Conservation (phyloP, 768 basidiomycete species). For the Coprinopsis sp. region DNA sequence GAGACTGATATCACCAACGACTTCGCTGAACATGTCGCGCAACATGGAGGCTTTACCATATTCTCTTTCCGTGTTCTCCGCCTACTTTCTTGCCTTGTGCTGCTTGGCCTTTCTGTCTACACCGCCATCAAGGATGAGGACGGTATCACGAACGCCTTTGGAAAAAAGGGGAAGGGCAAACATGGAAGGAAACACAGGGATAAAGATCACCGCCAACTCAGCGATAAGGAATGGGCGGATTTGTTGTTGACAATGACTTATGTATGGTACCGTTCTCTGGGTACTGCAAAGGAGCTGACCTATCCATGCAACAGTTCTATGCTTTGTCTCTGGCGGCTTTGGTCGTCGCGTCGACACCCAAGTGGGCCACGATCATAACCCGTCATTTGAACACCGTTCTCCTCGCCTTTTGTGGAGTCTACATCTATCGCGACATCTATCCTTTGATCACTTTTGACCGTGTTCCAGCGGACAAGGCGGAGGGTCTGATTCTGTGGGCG, state of each 20-base stretch:
- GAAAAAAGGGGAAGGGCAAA: slow-evolving; percentile 25
- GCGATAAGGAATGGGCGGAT: slow-evolving; percentile 25
- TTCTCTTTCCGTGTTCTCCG: slow-evolving; percentile 45
- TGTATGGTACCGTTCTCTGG: slow-evolving; percentile 17
- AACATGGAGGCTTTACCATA: slow-evolving; percentile 42
- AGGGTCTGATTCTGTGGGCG: slow-evolving; percentile 15
- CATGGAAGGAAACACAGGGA: slow-evolving; percentile 15
- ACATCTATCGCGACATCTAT: slow-evolving; percentile 15
- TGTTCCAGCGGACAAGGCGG: slow-evolving; percentile 9
- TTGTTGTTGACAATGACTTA: slow-evolving; percentile 28
- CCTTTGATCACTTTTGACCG: slow-evolving; percentile 12
- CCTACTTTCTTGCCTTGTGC: slow-evolving; percentile 37
- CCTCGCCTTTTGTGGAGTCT: slow-evolving; percentile 11
- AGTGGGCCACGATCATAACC: slow-evolving; percentile 32
- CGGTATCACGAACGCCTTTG: background rate
- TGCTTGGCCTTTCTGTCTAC: slow-evolving; percentile 48
- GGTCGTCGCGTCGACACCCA: slow-evolving; percentile 32
- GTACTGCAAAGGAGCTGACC: background rate
- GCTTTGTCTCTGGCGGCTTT: slow-evolving; percentile 39
- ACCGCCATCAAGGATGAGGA: slow-evolving; percentile 33
- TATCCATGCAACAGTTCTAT: slow-evolving; percentile 32
- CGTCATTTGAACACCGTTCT: slow-evolving; percentile 33
- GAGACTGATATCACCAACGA: slow-evolving; percentile 3
- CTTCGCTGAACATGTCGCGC: slow-evolving; percentile 27
- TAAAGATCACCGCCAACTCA: slow-evolving; percentile 7